Base-by-base conservation (phyloP, 805 yeast genomes). In the Starmerella powellii region DNA sequence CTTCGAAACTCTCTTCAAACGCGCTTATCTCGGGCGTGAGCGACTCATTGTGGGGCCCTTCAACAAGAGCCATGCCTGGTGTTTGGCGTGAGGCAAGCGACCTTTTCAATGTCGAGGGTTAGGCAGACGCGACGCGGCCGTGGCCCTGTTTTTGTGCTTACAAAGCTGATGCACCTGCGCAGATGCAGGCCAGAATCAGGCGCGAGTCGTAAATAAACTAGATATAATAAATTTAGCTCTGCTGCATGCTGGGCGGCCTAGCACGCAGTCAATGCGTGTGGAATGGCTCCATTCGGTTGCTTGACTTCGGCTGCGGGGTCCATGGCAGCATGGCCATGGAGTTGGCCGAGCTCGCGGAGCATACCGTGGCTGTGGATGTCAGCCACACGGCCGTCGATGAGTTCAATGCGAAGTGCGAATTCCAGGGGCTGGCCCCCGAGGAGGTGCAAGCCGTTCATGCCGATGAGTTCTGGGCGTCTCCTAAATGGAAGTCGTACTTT, bases 1-100 rank as follows among this genome's bases (percentile, higher is more conserved):
- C 67, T 2, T 74, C 73, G 51, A 83, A 78, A 23, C 73, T 67
- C 28, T 41, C 39, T 41, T 55, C 59, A 29, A 61, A 74, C 18
- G 49, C 46, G 18, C 66, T 49, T 40, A 70, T 67, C 26, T 47
- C 51, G 13, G 57, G 41, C 6, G 60, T 50, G 4, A 63, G 21
- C n/a, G 50, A 1, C 49, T 37, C 40, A 8, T 12, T 19, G 35
- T 29, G n/a, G 52, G 5, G 70, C 17, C 6, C 27, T 20, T 21
- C 37, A 11, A 33, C 24, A n/a, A 33, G 27, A 6, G 37, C 37
- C 37, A 33, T 33, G 37, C 18, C 17, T 29, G 15, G 6, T 16
- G 31, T 29, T 29, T 29, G 13, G 13, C 13, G 12, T 10, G 12
- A 10, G 13, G 10, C 29, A 10, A 26, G 29, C 29, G 12, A 10